Conservation (phyloP, 495 filamentous ascomycete species). For the Hyaloscypha hepaticicola region DNA sequence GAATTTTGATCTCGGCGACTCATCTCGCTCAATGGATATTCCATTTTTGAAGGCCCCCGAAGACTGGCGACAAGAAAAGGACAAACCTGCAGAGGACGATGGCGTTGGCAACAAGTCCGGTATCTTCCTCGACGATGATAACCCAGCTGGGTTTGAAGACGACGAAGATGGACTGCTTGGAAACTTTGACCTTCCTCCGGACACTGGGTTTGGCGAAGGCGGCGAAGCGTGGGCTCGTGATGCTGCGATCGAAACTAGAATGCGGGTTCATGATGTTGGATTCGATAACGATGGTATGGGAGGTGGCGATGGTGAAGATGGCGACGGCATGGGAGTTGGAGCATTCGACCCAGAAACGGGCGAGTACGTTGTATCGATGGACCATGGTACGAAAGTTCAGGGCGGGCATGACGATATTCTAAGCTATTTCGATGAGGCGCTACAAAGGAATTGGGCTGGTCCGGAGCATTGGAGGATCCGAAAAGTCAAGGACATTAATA, state of each 20-base stretch:
- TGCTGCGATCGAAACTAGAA: slow-evolving; percentile 63
- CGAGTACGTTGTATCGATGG: slow-evolving; percentile 71
- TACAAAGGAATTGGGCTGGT: slow-evolving; percentile 97
- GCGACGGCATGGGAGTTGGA: slow-evolving; percentile 47
- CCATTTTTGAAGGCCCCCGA: slow-evolving; percentile 90
- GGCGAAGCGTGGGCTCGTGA: slow-evolving; percentile 71
- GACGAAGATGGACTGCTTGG: slow-evolving; percentile 73
- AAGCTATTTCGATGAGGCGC: slow-evolving; percentile 92
- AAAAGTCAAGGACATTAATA: slow-evolving; percentile 81
- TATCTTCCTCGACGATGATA: slow-evolving; percentile 75
- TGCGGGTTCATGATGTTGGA: slow-evolving; percentile 55
- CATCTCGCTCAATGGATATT: slow-evolving; percentile 79
- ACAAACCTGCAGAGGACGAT: slow-evolving; percentile 50
- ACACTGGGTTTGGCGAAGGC: slow-evolving; percentile 71
- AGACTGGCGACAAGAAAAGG: slow-evolving; percentile 72
- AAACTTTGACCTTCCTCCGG: slow-evolving; percentile 69
- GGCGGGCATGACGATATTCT: slow-evolving; percentile 84
- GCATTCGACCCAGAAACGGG: slow-evolving; percentile 58
- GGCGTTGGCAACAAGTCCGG: slow-evolving; percentile 67
- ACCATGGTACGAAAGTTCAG: slow-evolving; percentile 54
- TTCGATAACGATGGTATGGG: slow-evolving; percentile 49
- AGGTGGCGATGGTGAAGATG: slow-evolving; percentile 53
- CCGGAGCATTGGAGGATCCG: slow-evolving; percentile 98
- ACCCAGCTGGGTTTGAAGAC: slow-evolving; percentile 68
- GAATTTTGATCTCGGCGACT: slow-evolving; percentile 84